A percentile compares a stretch with the other conserved stretches of the same genome.
These are phyloP conservation scores for Tuber indicum DNA, from an alignment of 495 filamentous ascomycete species.

Conservation along the genomic window DNA sequence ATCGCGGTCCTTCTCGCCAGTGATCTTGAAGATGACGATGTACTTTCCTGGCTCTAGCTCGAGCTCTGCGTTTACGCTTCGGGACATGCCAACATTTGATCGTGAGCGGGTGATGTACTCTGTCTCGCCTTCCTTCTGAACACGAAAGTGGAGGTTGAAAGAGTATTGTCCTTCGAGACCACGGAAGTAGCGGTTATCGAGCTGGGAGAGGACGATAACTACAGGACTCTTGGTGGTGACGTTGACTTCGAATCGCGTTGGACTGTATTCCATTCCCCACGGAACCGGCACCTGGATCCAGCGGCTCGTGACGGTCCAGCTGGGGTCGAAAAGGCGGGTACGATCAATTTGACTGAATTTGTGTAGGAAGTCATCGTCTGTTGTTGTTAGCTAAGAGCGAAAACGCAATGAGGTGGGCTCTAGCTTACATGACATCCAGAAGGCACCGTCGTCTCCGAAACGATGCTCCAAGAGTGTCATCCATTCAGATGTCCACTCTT, in stretches of 20 bases:
- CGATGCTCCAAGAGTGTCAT: slow-evolving; percentile 68
- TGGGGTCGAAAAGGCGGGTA: slow-evolving; percentile 77
- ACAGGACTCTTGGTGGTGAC: slow-evolving; percentile 61
- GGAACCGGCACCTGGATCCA: slow-evolving; percentile 83
- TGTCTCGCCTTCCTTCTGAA: slow-evolving; percentile 72
- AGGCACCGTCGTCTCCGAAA: slow-evolving; percentile 81
- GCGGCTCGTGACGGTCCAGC: slow-evolving; percentile 74
- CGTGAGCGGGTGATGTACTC: slow-evolving; percentile 66
- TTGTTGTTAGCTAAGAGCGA: not conserved
- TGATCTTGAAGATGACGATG: slow-evolving; percentile 69
- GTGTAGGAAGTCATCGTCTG: slow-evolving; percentile 71
- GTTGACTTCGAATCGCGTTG: slow-evolving; percentile 70
- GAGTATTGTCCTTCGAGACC: slow-evolving; percentile 76
- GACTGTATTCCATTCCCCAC: slow-evolving; percentile 78
- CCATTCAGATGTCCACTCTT: slow-evolving; percentile 89
- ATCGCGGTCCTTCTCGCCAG: slow-evolving; percentile 53
- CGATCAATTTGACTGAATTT: slow-evolving; percentile 79
- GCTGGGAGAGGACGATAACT: slow-evolving; percentile 74
- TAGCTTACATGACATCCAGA: slow-evolving; percentile 51
- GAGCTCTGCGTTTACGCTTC: slow-evolving; percentile 76
- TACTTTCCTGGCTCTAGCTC: slow-evolving; percentile 78
- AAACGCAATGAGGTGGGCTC: slow-evolving; percentile 26
- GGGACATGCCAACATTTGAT: slow-evolving; percentile 52
- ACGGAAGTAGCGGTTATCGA: slow-evolving; percentile 78
- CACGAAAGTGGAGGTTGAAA: slow-evolving; percentile 70